phyloP scores from a whole-genome alignment of 495 filamentous ascomycete species.

The Xylaria intraflava region DNA sequence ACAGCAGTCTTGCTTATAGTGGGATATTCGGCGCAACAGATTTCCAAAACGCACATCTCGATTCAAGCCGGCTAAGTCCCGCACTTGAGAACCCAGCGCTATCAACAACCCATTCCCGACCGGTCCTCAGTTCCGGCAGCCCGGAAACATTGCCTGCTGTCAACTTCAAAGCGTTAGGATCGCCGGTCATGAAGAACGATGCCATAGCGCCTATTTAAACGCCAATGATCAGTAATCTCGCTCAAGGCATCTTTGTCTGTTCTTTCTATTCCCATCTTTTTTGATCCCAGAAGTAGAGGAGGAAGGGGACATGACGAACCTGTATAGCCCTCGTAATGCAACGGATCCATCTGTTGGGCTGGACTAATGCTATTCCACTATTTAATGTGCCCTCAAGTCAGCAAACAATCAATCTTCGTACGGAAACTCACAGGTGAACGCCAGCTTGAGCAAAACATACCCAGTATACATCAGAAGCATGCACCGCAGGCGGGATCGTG shows the following conservation, averaged over 20 bases:
- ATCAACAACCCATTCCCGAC: slow-evolving; percentile 47
- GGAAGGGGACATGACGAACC: slow-evolving; percentile 20
- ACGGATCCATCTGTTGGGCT: slow-evolving; percentile 44
- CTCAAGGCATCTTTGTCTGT: background rate
- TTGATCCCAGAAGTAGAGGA: background rate
- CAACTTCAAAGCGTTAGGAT: slow-evolving; percentile 53
- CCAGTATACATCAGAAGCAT: slow-evolving; percentile 53
- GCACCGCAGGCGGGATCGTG: slow-evolving; percentile 51
- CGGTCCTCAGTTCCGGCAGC: slow-evolving; percentile 38
- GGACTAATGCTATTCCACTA: slow-evolving; percentile 54
- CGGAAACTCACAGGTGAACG: background rate
- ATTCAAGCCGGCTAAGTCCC: slow-evolving; percentile 30
- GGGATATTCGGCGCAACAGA: slow-evolving; percentile 22
- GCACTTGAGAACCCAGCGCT: slow-evolving; percentile 37
- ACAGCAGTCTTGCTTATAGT: too few species aligned
- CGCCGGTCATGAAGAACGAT: slow-evolving; percentile 52
- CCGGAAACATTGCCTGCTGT: slow-evolving; percentile 38
- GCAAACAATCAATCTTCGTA: background rate
- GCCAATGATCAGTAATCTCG: too few species aligned
- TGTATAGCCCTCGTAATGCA: slow-evolving; percentile 51
- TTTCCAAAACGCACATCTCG: slow-evolving; percentile 51
- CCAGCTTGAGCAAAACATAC: slow-evolving; percentile 25
- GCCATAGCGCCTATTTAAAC: slow-evolving; percentile 41
- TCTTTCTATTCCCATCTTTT: background rate
- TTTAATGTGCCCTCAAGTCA: background rate